phyloP scores from a whole-genome alignment of 1,284 basidiomycete species.

The Naganishia albida region DNA sequence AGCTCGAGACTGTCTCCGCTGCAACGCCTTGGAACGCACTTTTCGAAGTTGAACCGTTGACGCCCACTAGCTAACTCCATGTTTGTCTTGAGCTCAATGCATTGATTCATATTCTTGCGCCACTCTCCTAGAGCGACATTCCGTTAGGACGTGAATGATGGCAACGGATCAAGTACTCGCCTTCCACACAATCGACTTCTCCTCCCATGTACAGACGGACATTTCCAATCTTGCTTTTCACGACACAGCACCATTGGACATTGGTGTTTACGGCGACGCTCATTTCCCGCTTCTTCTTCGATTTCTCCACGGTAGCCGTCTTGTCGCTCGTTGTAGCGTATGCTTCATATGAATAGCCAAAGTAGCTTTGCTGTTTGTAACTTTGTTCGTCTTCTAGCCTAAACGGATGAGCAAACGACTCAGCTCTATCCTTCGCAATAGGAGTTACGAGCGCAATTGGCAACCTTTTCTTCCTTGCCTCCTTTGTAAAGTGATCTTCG shows the following conservation, averaged over 20 bases:
- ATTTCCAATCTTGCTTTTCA: slow-evolving; percentile 81
- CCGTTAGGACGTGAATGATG: background rate
- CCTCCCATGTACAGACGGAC: slow-evolving; percentile 85
- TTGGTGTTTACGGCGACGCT: slow-evolving; percentile 93
- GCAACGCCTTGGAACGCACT: slow-evolving; percentile 58
- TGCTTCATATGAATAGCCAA: slow-evolving; percentile 52
- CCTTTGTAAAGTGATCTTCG: slow-evolving; percentile 67
- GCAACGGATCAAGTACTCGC: slow-evolving; percentile 54
- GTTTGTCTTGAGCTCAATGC: slow-evolving; percentile 93
- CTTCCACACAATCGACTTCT: slow-evolving; percentile 89
- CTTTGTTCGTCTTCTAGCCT: slow-evolving; percentile 20
- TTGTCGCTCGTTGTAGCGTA: slow-evolving; percentile 42
- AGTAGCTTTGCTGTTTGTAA: slow-evolving; percentile 43
- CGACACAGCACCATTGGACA: slow-evolving; percentile 91
- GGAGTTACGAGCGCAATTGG: background rate
- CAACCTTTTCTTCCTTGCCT: slow-evolving; percentile 39
- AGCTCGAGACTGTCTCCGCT: background rate
- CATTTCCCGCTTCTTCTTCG: slow-evolving; percentile 59
- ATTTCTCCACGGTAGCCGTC: slow-evolving; percentile 41
- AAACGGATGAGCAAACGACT: background rate
- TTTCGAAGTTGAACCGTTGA: slow-evolving; percentile 78
- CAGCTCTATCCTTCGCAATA: background rate
- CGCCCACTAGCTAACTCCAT: slow-evolving; percentile 68
- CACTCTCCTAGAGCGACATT: slow-evolving; percentile 17
- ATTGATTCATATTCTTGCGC: slow-evolving; percentile 46